Evolutionary conservation across 306 rosid species (phyloP).

Genomic region (Pachyrhizus erosus): DNA sequence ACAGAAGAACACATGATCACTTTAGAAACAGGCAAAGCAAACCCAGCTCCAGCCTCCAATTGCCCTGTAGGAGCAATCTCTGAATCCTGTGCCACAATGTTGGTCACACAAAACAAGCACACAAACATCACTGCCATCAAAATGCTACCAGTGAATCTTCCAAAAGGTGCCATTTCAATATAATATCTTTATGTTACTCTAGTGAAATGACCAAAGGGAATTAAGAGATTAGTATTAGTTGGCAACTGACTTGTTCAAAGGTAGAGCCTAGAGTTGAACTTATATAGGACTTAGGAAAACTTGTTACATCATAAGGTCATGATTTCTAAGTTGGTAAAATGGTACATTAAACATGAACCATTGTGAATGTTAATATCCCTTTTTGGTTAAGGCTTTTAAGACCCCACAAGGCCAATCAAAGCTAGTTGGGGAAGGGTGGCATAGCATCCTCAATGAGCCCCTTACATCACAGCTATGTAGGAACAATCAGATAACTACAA

Average conservation of each 20-base stretch:
- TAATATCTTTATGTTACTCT: neutral
- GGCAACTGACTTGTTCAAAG: slow-evolving; percentile 23
- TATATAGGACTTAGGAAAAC: slow-evolving; percentile 55
- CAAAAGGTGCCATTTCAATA: slow-evolving; percentile 52
- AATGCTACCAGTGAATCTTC: slow-evolving; percentile 18
- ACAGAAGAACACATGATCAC: slow-evolving; percentile 48
- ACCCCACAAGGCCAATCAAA: slow-evolving; percentile 48
- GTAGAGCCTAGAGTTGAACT: slow-evolving; percentile 29
- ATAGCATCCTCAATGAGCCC: slow-evolving; percentile 37
- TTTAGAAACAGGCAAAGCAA: slow-evolving; percentile 44
- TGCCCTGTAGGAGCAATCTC: slow-evolving; percentile 50
- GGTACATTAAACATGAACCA: slow-evolving; percentile 40
- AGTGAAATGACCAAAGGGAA: neutral
- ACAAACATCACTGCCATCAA: slow-evolving; percentile 36
- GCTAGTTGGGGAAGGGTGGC: slow-evolving; percentile 36
- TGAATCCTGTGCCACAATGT: slow-evolving; percentile 45
- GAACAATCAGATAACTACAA: slow-evolving; percentile 29
- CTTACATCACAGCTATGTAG: slow-evolving; percentile 1
- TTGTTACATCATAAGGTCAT: slow-evolving; percentile 16
- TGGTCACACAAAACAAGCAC: slow-evolving; percentile 37
- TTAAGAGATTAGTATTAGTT: neutral
- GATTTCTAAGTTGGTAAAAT: slow-evolving; percentile 29
- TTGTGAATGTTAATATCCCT: slow-evolving; percentile 19
- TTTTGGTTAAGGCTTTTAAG: slow-evolving; percentile 44
- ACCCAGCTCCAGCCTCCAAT: slow-evolving; percentile 56